phyloP scores from a whole-genome alignment of 2,329 filamentous ascomycete genomes.

The Monosporascus sp. region DNA sequence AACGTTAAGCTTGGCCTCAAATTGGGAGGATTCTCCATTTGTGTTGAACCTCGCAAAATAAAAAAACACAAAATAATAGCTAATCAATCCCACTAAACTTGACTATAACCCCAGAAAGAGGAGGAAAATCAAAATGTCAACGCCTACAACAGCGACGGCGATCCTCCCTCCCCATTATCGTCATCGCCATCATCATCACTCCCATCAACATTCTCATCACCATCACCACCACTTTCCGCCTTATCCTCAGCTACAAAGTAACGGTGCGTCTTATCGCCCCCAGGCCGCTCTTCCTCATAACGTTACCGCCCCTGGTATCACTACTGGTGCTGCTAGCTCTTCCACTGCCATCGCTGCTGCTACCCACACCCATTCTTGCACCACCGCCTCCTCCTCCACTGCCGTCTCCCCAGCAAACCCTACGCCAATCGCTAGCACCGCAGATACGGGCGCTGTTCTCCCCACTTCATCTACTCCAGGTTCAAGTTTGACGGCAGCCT shows the following conservation, averaged over 20 bases:
- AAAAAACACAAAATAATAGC: no score
- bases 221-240: slow-evolving; percentile 44
- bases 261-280: slow-evolving; percentile 38
- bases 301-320: slow-evolving; percentile 3
- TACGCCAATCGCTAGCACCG: background rate
- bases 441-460: slow-evolving; percentile 19
- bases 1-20: no score
- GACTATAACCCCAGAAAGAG: no score
- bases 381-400: slow-evolving; percentile 20
- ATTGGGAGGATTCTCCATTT: no score
- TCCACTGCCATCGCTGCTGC: background rate
- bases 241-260: slow-evolving; percentile 20
- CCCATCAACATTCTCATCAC: slow-evolving; percentile 54
- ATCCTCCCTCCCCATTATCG: slow-evolving; percentile 65
- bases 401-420: slow-evolving; percentile 18
- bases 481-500: slow-evolving; percentile 24
- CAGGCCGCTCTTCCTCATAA: slow-evolving; percentile 1
- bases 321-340: background rate
- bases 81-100: no score
- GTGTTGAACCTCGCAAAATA: no score
- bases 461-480: slow-evolving; percentile 28
- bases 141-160: slow-evolving; percentile 71
- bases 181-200: slow-evolving; percentile 52
- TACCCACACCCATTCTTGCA: slow-evolving; percentile 25
- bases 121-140: slow-evolving; percentile 58